A percentile compares a stretch with the other conserved stretches of the same genome.
Evolutionary conservation across 2,329 filamentous ascomycete genomes (phyloP).

Genomic region (Stachybotrys chartarum): DNA sequence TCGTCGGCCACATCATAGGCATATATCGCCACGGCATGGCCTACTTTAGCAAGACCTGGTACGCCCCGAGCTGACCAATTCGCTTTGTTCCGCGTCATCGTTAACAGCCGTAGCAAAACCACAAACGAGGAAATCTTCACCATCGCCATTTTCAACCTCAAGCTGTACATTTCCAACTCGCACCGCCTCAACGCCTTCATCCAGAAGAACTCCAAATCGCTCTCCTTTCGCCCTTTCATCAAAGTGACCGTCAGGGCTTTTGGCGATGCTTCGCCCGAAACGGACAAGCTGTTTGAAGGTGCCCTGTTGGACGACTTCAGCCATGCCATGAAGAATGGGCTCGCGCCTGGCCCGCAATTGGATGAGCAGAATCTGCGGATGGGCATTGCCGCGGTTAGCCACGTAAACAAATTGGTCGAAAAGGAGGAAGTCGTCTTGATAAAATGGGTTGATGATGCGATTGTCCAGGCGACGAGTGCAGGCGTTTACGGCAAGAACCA

Average conservation of each 20-base stretch:
- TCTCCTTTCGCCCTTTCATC: constrained; percentile 12
- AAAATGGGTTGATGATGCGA: neutral
- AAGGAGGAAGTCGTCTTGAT: neutral
- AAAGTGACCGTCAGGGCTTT: constrained; percentile 4
- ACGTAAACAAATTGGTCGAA: constrained; percentile 3
- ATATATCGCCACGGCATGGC: neutral
- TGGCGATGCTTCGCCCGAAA: constrained; percentile 5
- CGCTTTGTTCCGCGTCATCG: no score
- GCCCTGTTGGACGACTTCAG: constrained; percentile 4
- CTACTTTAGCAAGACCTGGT: neutral
- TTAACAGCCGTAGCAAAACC: neutral
- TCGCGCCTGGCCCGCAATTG: constrained; percentile 8
- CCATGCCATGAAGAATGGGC: constrained; percentile 2
- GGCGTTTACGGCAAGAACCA: neutral
- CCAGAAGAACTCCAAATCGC: constrained; percentile 7
- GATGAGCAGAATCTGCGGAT: constrained; percentile 10
- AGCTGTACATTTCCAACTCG: constrained; percentile 12
- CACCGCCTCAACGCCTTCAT: constrained; percentile 10
- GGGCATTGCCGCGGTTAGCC: constrained; percentile 5
- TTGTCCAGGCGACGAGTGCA: neutral
- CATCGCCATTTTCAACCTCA: constrained; percentile 8
- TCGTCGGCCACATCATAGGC: neutral
- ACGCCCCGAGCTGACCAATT: no score
- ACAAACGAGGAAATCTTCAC: constrained; percentile 10
- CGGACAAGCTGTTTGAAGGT: constrained; percentile 4